Evolutionary conservation across 1,139 yeast genomes (phyloP), one percentile per base, ranked within the genome.

Genomic region (Debaryomycetaceae sp.): DNA sequence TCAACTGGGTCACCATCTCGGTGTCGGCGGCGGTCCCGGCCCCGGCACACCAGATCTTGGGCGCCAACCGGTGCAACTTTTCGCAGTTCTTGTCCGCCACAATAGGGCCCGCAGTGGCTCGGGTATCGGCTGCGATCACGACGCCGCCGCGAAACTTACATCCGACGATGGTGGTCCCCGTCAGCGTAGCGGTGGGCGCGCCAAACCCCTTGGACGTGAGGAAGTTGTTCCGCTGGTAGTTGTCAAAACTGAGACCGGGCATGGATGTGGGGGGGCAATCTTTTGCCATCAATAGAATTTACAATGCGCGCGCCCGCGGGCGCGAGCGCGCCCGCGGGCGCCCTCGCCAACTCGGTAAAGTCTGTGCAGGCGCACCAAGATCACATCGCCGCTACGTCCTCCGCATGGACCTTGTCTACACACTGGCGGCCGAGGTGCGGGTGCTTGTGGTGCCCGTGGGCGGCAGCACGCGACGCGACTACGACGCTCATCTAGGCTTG

Each of bases 1-100:
- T 88, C 53, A 91, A 71, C 58, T 86, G 95, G 5, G 98, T 91
- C 18, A 85, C 95, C 84, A 83, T 83, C 56, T 91, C 97, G 8
- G 96, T 91, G 56, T 91, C 98, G n/a, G 98, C 98, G 27, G 98
- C 98, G 13, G 98, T 91, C 57, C 98, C 98, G 3, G 98, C 98
- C 48, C 98, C 98, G 34, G 96, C 96, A 76, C 97, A 91, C 98
- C 98, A 91, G 51, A 91, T 91, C 53, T 74, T 75, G 9, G 98
- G 96, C 2, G 96, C 75, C 46, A 91, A 75, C 48, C 95, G 68
- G 62, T 91, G 98, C 43, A 91, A 70, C 62, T 91, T 91, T 54
- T 89, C 96, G 71, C 97, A 89, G 65, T 91, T 91, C 67, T 91
- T 89, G 63, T 91, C 97, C 11, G 98, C 98, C 21, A 91, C 97